Evolutionary conservation across 192 early-diverging fungal species (phyloP).

Genomic region (Coemansia sp.): DNA sequence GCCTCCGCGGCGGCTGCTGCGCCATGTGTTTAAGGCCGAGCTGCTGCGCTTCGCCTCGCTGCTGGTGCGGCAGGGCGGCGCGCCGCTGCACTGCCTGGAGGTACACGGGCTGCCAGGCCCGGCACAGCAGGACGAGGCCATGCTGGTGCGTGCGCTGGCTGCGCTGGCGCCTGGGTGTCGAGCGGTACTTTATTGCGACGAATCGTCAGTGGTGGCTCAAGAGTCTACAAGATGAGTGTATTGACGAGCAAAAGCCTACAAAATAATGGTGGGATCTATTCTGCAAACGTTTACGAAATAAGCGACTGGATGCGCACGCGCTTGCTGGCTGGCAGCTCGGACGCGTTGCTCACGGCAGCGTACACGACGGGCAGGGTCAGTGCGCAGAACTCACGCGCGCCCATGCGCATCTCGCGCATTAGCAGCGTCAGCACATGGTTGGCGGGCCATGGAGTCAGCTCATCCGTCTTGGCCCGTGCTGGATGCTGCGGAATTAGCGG

Average conservation of each 20-base stretch:
- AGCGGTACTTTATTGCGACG: conserved; percentile 5
- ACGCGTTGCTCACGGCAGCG: conserved; percentile 12
- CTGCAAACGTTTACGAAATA: conserved; percentile 1
- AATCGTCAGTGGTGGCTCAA: not conserved
- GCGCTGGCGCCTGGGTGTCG: conserved; percentile 22
- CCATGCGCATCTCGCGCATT: conserved; percentile 30
- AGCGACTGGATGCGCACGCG: conserved; percentile 40
- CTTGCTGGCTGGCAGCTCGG: conserved; percentile 13
- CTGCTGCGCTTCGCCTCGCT: conserved; percentile 13
- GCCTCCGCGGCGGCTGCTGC: conserved; percentile 11
- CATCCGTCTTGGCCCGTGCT: too few relatives aligned
- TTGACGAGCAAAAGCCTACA: too few relatives aligned
- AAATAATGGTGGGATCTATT: too few relatives aligned
- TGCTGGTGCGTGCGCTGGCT: conserved; percentile 9
- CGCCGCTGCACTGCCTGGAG: conserved; percentile 4
- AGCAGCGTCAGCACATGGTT: conserved; percentile 34
- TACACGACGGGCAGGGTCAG: conserved; percentile 36
- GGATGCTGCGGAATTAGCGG: not conserved
- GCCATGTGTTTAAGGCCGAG: conserved; percentile 17
- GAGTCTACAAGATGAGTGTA: too few relatives aligned
- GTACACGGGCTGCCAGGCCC: conserved; percentile 13
- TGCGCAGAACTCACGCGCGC: conserved; percentile 30
- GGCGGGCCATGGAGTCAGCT: conserved; percentile 22
- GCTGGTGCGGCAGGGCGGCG: conserved; percentile 6
- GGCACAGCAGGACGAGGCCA: conserved; percentile 4